Evolutionary conservation across 129 eudicot species (phyloP), one percentile per base, ranked within the genome.

Genomic region (Rutidosis leptorrhynchoides): DNA sequence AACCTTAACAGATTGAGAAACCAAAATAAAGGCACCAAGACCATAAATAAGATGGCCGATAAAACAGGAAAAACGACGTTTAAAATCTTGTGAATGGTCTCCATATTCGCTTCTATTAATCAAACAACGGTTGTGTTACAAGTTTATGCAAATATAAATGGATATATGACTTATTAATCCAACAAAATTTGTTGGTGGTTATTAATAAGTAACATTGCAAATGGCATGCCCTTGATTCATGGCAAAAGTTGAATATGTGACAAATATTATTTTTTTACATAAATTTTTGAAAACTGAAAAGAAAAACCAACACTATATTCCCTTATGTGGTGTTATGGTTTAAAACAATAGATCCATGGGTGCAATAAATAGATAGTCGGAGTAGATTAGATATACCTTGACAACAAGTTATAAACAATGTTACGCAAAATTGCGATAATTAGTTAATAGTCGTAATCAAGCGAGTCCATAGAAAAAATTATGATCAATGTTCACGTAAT

Each of bases 1-100:
- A 46, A 51, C 8, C 52, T 55, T 10, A 70, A 48, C 28, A 65
- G n/a, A 51, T 69, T 69, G 51, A 46, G 58, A 10, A 65, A 33
- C 63, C 65, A 55, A 65, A n/a, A 8, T 10, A 24, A 15, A 12
- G 81, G 81, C 30, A 71, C 58, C 16, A 45, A 10, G 25, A 58
- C 1, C 37, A 59, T 22, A 2, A 68, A 17, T 14, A 46, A 4
- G 8, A 71, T 7, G 49, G 51, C 20, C 3, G 74, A 56, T 8
- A 35, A 2, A 48, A 65, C 4, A 58, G 61, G 81, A 56, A 51
- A 4, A 3, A 57, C 58, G 16, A 77, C 27, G 17, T 71, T 77
- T 11, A 71, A 10, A 15, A 71, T 15, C 28, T 56, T 19, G 19
- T 35, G 73, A 65, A 58, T 43, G 40, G 33, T 46, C 64, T 77